Evolutionary conservation across 805 yeast species (phyloP), one percentile per base, ranked within the genome.

Genomic region (Cyberlindnera mississippiensis): DNA sequence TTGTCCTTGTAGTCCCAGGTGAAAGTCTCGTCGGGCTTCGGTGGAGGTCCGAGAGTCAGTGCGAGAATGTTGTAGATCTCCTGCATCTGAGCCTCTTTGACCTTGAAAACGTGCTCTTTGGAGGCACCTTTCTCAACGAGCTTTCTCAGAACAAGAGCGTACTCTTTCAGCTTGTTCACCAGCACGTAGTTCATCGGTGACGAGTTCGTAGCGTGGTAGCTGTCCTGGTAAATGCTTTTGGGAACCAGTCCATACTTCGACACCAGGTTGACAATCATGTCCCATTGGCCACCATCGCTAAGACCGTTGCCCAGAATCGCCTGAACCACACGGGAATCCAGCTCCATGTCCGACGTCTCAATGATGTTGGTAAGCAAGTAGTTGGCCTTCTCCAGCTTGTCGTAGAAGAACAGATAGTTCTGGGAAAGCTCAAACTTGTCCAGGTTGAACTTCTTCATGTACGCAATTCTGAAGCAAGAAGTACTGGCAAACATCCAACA

Each of bases 401-500:
- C 96, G 61, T 83, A 83, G 63, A 86, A 86, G 66, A 80, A 85
- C 48, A 86, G 61, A 60, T 82, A 85, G 16, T 85, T 72, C 55
- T 86, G 93, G 28, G 91, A 82, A 35, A 86, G 64, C 63, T 83
- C 88, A 59, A 84, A 77, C 51, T 71, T 71, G 49, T 77, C 76
- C 51, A 86, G 62, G 56, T 80, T 78, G 62, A 78, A 76, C 56
- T 74, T 73, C 55, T 73, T 69, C 66, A 78, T 78, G 33, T 85
- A 73, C 40, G 73, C 73, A 35, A 81, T 56, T 53, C 95, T 72
- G 59, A 85, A 68, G 38, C 82, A 74, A 50, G 86, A 86, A 37
- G 86, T 80, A 1, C 89, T 74, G 6, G 95, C 95, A 62, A 86
- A 86, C 49, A 86, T 72, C 95, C 95, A 86, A 64, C 96, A 86